These are phyloP conservation scores for Fraxinus sp. DNA, from an alignment of 305 asterid species.

Conservation along the genomic window DNA sequence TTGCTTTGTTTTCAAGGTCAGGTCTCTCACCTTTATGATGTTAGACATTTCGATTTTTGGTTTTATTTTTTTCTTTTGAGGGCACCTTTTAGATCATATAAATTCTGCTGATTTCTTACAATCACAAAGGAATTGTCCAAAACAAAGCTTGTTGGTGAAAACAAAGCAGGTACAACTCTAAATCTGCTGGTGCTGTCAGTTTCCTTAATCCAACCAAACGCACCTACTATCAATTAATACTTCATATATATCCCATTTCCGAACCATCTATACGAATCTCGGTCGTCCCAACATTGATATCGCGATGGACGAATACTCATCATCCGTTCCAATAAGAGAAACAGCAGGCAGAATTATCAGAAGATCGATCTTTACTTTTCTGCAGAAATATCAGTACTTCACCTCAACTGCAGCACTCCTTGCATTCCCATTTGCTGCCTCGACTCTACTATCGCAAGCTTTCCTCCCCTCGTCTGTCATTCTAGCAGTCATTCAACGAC, in stretches of 20 bases:
- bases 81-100: neutral
- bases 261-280: neutral
- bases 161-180: slow-evolving; percentile 47
- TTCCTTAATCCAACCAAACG: slow-evolving; percentile 36
- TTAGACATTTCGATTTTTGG: neutral
- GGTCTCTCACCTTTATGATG: slow-evolving; percentile 32
- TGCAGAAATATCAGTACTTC: slow-evolving; percentile 57
- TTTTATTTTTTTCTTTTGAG: neutral
- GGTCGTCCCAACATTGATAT: neutral
- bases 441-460: slow-evolving; percentile 49
- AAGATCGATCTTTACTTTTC: slow-evolving; percentile 59
- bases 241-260: slow-evolving; percentile 10
- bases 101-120: neutral
- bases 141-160: slow-evolving; percentile 37
- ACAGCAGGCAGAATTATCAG: slow-evolving; percentile 50
- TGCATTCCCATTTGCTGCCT: slow-evolving; percentile 62
- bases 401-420: slow-evolving; percentile 57
- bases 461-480: slow-evolving; percentile 43
- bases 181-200: slow-evolving; percentile 26
- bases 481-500: slow-evolving; percentile 31
- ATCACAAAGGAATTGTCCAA: slow-evolving; percentile 38
- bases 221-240: slow-evolving; percentile 22
- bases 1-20: slow-evolving; percentile 26
- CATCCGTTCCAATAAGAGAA: slow-evolving; percentile 38
- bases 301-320: slow-evolving; percentile 22